Base-by-base conservation (phyloP, 306 rosid genomes). In the Delonix regia region DNA sequence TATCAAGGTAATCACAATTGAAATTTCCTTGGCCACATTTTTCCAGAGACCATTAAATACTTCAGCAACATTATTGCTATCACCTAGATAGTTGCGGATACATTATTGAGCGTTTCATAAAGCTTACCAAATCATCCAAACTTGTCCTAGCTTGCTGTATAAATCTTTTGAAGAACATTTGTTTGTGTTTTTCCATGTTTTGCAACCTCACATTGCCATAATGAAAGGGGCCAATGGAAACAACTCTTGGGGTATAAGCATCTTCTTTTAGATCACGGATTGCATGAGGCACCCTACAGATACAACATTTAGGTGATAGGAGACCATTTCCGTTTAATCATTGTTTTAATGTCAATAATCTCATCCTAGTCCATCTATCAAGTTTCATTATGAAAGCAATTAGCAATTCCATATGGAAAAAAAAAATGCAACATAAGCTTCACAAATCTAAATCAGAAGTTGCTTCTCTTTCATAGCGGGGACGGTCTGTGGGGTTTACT, bases 381-480 rank as follows among this genome's bases (percentile, higher is more conserved):
- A n/a, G n/a, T n/a, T n/a, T n/a, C n/a, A n/a, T n/a, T n/a, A n/a
- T n/a, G n/a, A n/a, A n/a, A n/a, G n/a, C n/a, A n/a, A n/a, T n/a
- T n/a, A n/a, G n/a, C n/a, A n/a, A n/a, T n/a, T n/a, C n/a, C n/a
- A n/a, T n/a, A n/a, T n/a, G n/a, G n/a, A n/a, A n/a, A n/a, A n/a
- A n/a, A n/a, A n/a, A n/a, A n/a, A n/a, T n/a, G n/a, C n/a, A n/a
- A n/a, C n/a, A n/a, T n/a, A n/a, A n/a, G n/a, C n/a, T n/a, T n/a
- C n/a, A n/a, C n/a, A n/a, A n/a, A n/a, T n/a, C n/a, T n/a, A n/a
- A 77, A 88, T 93, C 13, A 88, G 72, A 83, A 87, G 97, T 75
- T 78, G 87, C 83, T 90, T 93, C 83, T 85, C 96, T 49, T 91
- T 93, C 82, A 80, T 93, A 30, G 10, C 85, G 19, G 98, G 98